phyloP scores from a whole-genome alignment of 2,329 filamentous ascomycete species.

The Bipolaris oryzae region DNA sequence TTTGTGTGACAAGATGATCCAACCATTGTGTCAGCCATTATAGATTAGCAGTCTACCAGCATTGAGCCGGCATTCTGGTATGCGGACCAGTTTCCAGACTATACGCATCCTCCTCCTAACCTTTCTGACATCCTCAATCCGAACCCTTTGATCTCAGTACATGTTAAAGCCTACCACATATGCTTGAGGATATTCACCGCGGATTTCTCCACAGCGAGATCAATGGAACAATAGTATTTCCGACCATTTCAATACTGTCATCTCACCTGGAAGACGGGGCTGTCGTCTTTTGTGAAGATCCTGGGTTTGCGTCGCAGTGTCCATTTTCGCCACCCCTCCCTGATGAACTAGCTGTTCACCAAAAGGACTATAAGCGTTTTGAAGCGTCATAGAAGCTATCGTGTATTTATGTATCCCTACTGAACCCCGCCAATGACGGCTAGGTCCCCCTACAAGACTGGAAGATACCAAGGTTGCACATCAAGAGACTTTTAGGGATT shows the following conservation, averaged over 20 bases:
- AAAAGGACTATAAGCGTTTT: conserved; percentile 42
- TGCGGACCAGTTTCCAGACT: conserved; percentile 49
- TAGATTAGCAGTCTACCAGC: conserved; percentile 53
- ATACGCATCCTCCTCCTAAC: conserved; percentile 38
- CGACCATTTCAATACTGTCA: conserved; percentile 51
- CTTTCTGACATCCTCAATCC: conserved; percentile 19
- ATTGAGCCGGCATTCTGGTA: conserved; percentile 52
- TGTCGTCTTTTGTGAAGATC: conserved; percentile 47
- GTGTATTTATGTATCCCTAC: conserved; percentile 36
- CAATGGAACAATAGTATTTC: conserved; percentile 47
- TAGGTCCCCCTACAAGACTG: conserved; percentile 47
- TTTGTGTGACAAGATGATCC: conserved; percentile 51
- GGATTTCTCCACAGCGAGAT: conserved; percentile 40
- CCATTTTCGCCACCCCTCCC: conserved; percentile 37
- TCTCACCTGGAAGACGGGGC: conserved; percentile 51
- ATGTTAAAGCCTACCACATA: conserved; percentile 42
- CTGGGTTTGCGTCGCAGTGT: conserved; percentile 47
- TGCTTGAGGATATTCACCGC: conserved; percentile 39
- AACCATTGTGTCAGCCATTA: conserved; percentile 47
- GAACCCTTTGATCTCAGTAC: conserved; percentile 36
- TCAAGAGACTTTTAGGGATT: conserved; percentile 38
- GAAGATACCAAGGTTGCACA: conserved; percentile 40
- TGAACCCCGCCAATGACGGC: conserved; percentile 38
- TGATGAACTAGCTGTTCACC: conserved; percentile 35
- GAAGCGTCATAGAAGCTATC: conserved; percentile 42